These are phyloP conservation scores for Botrytis porri DNA, from an alignment of 2,329 filamentous ascomycete genomes.

Conservation along the genomic window DNA sequence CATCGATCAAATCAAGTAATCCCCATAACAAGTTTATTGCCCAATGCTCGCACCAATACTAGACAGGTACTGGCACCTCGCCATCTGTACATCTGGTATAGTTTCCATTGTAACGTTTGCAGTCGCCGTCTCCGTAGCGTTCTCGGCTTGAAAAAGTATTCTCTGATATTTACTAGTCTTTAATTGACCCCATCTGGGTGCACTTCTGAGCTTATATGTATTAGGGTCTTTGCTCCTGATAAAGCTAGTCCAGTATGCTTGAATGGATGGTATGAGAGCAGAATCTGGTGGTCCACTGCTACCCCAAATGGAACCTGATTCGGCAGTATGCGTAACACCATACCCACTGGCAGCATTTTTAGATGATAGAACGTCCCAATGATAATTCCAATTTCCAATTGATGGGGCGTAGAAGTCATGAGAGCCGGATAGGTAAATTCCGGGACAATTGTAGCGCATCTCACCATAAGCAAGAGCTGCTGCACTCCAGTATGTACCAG, in stretches of 20 bases:
- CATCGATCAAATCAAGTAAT: not conserved
- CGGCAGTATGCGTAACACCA: constrained; percentile 65
- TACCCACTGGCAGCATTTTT: constrained; percentile 49
- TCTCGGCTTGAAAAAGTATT: constrained; percentile 1
- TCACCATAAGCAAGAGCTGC: constrained; percentile 60
- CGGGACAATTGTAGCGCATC: constrained; percentile 63
- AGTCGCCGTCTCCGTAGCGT: not conserved
- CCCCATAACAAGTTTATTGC: not conserved
- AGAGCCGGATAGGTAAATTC: constrained; percentile 47
- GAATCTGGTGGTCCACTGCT: constrained; percentile 40
- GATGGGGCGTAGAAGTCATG: constrained; percentile 29
- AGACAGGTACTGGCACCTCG: constrained; percentile 17
- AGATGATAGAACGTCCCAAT: constrained; percentile 57
- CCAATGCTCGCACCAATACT: constrained; percentile 14
- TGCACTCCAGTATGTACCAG: constrained; percentile 57
- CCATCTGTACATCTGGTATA: constrained; percentile 2
- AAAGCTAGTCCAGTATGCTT: constrained; percentile 73
- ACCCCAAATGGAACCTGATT: constrained; percentile 65
- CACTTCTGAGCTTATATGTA: constrained; percentile 43
- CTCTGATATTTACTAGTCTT: not conserved
- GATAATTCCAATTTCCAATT: constrained; percentile 60
- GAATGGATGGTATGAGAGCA: constrained; percentile 47
- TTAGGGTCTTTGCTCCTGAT: constrained; percentile 66
- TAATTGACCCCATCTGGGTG: constrained; percentile 48
- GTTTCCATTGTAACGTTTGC: constrained; percentile 18